Evolutionary conservation across 2,329 filamentous ascomycete genomes (phyloP), one percentile per base, ranked within the genome.

Genomic region (Lachnellula cervina): DNA sequence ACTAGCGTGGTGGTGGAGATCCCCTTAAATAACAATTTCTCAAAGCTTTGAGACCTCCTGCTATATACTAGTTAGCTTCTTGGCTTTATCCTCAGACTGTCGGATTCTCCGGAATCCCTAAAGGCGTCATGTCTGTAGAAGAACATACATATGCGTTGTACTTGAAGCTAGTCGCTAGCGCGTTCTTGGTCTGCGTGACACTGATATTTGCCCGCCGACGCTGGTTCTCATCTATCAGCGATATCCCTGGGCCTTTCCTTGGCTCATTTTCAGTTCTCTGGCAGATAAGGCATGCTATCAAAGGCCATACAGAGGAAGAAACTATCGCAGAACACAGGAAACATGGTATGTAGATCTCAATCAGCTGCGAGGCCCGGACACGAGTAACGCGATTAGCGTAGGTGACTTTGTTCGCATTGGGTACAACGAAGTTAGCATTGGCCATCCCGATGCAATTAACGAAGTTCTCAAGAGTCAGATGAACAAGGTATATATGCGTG

Each of bases 381-480:
- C 9, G 32, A 5, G n/a, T 38, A 19, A 28, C 21, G 45, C 34
- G 7, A 25, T 47, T 9, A 45, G 25, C 14, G 19, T 44, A 71
- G 68, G 70, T 1, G 59, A 69, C 37, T 76, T 77, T 59, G 70
- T 77, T 28, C 72, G 75, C n/a, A 74, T 77, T 37, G 65, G 67
- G 8, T 66, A 70, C 28, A 71, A 76, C 47, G 74, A 77, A 67
- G 69, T 77, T 7, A 44, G 72, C 57, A 68, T 77, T 46, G 68
- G 68, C 48, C 71, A 77, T 56, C 73, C 74, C 1, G 71, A 75
- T 55, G 75, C 69, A n/a, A 65, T 75, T 19, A 67, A 66, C 19
- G 63, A 68, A 45, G 63, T 77, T 13, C 67, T 76, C 1, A 59
- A 70, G 28, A 65, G 63, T 1, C 64, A 67, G 5, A 55, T 73